Conservation (phyloP, 1,284 basidiomycete species). For the Coniferiporia weirii region DNA sequence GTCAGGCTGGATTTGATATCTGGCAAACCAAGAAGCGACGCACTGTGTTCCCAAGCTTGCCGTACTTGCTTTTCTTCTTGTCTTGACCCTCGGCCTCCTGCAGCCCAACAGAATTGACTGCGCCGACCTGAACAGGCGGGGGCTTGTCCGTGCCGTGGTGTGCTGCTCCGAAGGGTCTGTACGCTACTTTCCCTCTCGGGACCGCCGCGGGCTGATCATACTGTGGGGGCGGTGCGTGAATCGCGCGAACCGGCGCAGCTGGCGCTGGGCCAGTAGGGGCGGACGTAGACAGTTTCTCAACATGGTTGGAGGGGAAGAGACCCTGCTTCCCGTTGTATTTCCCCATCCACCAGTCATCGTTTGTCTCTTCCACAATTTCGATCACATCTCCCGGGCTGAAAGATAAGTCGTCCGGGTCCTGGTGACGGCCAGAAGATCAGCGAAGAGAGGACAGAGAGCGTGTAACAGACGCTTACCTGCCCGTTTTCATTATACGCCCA, state of each 20-base stretch:
- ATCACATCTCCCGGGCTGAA: constrained; percentile 54
- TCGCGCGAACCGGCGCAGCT: constrained; percentile 21
- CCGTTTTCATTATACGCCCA: constrained; percentile 70
- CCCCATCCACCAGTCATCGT: constrained; percentile 64
- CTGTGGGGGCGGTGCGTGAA: constrained; percentile 19
- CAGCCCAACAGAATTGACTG: constrained; percentile 19
- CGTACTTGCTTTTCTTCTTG: constrained; percentile 27
- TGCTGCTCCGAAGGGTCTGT: constrained; percentile 17
- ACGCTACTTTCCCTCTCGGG: constrained; percentile 10
- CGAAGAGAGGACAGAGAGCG: constrained; percentile 11
- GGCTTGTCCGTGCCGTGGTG: constrained; percentile 17
- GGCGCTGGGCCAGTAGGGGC: constrained; percentile 15
- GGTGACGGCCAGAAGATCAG: not conserved
- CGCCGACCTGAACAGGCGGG: constrained; percentile 5
- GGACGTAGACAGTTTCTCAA: constrained; percentile 40
- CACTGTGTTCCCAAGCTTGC: constrained; percentile 19
- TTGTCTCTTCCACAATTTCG: constrained; percentile 54
- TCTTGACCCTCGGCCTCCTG: constrained; percentile 20
- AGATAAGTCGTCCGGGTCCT: constrained; percentile 57
- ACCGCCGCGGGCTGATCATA: constrained; percentile 8
- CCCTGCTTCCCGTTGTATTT: constrained; percentile 49
- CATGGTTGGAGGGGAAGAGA: constrained; percentile 59
- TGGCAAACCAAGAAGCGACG: constrained; percentile 13
- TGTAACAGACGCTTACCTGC: constrained; percentile 31
- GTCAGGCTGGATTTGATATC: not conserved